These are phyloP conservation scores for Suillus luteus DNA, from an alignment of 768 basidiomycete species.

Conservation along the genomic window DNA sequence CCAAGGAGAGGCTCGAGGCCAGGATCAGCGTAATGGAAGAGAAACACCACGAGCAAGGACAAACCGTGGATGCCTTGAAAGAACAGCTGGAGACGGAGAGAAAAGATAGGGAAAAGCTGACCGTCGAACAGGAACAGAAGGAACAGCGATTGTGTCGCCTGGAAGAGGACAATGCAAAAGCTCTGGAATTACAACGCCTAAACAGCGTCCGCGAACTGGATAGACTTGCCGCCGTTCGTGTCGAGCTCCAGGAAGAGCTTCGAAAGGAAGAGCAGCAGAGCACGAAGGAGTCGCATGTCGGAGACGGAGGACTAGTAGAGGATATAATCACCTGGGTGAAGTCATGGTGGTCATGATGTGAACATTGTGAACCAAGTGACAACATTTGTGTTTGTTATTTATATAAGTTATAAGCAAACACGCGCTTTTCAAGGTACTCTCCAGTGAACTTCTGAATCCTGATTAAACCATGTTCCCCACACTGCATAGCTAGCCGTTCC, in stretches of 20 bases:
- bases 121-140: conserved; percentile 6
- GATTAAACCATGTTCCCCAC: too few relatives aligned
- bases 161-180: conserved; percentile 1
- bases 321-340: background rate
- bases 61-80: background rate
- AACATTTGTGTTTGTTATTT: background rate
- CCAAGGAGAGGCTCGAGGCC: conserved; percentile 9
- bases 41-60: conserved; percentile 3
- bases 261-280: background rate
- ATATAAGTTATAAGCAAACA: too few relatives aligned
- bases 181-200: background rate
- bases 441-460: too few relatives aligned
- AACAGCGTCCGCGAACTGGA: background rate
- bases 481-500: too few relatives aligned
- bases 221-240: background rate
- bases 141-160: conserved; percentile 2
- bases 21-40: conserved; percentile 8
- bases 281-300: background rate
- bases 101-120: background rate
- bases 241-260: conserved; percentile 2
- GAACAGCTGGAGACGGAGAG: conserved; percentile 4
- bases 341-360: background rate
- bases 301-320: background rate
- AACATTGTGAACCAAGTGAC: background rate
- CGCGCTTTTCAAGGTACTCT: too few relatives aligned